A percentile compares a stretch with the other conserved stretches of the same genome.
Evolutionary conservation across 176 grass and related monocot genomes (phyloP).

Genomic region (sorghum (Sorghum bicolor)): Sorghum_bicolor_NCBIv3 NC_012873.2:12244001-12244500

Average conservation of each 20-base stretch:
- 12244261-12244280: conserved; percentile 66
- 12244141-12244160: conserved; percentile 3
- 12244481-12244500: conserved; percentile 51
- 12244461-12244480: conserved; percentile 56
- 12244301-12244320: conserved; percentile 37
- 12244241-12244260: conserved; percentile 87
- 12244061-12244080: conserved; percentile 29
- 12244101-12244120: conserved; percentile 11
- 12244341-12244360: conserved; percentile 47
- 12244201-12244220: conserved; percentile 35
- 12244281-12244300: conserved; percentile 50
- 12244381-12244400: conserved; percentile 70
- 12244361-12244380: conserved; percentile 31
- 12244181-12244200: conserved; percentile 47
- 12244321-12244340: conserved; percentile 11
- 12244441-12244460: conserved; percentile 61
- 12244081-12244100: neutral
- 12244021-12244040: conserved; percentile 35
- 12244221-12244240: conserved; percentile 49
- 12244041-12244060: conserved; percentile 48
- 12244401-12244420: conserved; percentile 60
- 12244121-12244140: neutral
- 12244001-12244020: conserved; percentile 36
- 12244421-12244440: conserved; percentile 53
- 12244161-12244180: conserved; percentile 49